A percentile compares a stretch with the other conserved stretches of the same genome.
Evolutionary conservation across 257 asterid genomes (phyloP).

Genomic region (Solanum piurae): DNA sequence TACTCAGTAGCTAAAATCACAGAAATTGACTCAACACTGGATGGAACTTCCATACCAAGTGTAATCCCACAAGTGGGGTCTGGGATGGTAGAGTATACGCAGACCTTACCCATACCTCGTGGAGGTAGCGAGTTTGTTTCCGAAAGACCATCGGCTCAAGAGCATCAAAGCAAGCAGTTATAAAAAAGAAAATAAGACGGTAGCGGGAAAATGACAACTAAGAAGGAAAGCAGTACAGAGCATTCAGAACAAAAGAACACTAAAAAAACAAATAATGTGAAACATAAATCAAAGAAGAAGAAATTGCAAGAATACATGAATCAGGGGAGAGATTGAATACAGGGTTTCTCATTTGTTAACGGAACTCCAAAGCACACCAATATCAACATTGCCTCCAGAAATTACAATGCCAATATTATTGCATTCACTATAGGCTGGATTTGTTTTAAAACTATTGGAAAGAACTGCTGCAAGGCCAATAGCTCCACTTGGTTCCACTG

Average conservation of each 20-base stretch:
- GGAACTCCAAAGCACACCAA: slow-evolving; percentile 67
- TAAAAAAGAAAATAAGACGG: not conserved
- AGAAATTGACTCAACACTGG: not conserved
- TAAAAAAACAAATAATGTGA: not conserved
- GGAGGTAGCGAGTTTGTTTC: not conserved
- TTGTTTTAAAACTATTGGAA: slow-evolving; percentile 41
- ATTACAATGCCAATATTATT: slow-evolving; percentile 53
- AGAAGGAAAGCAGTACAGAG: not conserved
- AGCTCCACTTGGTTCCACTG: slow-evolving; percentile 94
- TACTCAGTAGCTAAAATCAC: not conserved
- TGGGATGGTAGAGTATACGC: not conserved
- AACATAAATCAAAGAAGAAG: not conserved
- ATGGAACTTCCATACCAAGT: not conserved
- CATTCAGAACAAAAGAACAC: not conserved
- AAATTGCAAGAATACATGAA: not conserved
- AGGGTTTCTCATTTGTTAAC: slow-evolving; percentile 15
- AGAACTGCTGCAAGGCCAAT: slow-evolving; percentile 88
- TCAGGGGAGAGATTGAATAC: not conserved
- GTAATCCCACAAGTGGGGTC: not conserved
- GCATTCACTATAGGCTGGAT: slow-evolving; percentile 42
- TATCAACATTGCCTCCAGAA: slow-evolving; percentile 92
- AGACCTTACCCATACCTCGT: not conserved
- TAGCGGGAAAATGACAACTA: not conserved
- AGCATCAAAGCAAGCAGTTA: not conserved
- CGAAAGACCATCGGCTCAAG: not conserved